A percentile compares a stretch with the other conserved stretches of the same genome.
Conservation (phyloP, 805 yeast genomes). For the Suhomyces tanzawaensis region DNA sequence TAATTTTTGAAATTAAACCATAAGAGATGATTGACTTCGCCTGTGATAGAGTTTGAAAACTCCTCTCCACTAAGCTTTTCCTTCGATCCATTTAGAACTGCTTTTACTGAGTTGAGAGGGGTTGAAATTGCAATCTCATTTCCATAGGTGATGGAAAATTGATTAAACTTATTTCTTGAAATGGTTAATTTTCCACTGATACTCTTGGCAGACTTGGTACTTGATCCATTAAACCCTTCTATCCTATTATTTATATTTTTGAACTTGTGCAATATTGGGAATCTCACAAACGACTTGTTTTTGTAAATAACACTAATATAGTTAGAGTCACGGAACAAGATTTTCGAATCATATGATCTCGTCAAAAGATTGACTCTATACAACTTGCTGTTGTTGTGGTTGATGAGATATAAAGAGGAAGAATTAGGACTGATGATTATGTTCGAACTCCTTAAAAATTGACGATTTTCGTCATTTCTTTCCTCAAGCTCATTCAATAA, state of each 20-base stretch:
- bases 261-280: constrained; percentile 31
- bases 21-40: constrained; percentile 29
- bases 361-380: constrained; percentile 21
- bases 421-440: constrained; percentile 28
- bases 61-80: background rate
- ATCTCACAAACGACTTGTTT: constrained; percentile 19
- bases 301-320: constrained; percentile 25
- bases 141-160: constrained; percentile 29
- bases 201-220: constrained; percentile 14
- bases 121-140: constrained; percentile 29
- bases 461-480: constrained; percentile 12
- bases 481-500: constrained; percentile 21
- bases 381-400: constrained; percentile 16
- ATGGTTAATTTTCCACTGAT: constrained; percentile 22
- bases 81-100: background rate
- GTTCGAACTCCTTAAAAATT: constrained; percentile 25
- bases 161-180: constrained; percentile 21
- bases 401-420: constrained; percentile 15
- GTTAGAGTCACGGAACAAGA: constrained; percentile 23
- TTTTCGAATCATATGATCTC: constrained; percentile 9
- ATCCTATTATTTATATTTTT: constrained; percentile 23
- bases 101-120: constrained; percentile 14
- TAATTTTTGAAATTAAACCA: constrained; percentile 41
- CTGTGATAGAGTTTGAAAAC: constrained; percentile 12
- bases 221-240: constrained; percentile 21